Evolutionary conservation across 495 filamentous ascomycete species (phyloP).

Genomic region (Podospora sp.): DNA sequence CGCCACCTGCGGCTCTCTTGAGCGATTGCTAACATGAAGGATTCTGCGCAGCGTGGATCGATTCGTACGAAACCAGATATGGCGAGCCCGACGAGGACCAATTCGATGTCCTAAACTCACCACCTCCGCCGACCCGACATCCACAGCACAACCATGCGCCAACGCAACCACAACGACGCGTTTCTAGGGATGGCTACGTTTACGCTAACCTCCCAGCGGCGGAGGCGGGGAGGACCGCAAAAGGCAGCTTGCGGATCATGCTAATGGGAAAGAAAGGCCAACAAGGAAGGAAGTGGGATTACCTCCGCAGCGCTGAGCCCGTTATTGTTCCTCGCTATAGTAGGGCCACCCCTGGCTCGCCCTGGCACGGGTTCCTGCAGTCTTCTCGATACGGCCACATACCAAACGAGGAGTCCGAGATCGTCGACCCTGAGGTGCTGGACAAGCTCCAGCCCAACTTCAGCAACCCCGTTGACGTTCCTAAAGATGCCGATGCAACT

Average conservation of each 20-base stretch:
- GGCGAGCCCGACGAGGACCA: slow-evolving; percentile 41
- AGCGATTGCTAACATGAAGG: slow-evolving; percentile 24
- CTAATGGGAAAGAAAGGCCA: slow-evolving; percentile 40
- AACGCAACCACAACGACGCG: slow-evolving; percentile 44
- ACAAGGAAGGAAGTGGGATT: slow-evolving; percentile 59
- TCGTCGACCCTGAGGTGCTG: slow-evolving; percentile 47
- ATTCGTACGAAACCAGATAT: slow-evolving; percentile 49
- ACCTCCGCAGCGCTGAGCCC: slow-evolving; percentile 56
- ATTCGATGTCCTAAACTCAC: slow-evolving; percentile 28
- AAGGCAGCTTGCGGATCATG: slow-evolving; percentile 30
- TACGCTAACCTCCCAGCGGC: slow-evolving; percentile 40
- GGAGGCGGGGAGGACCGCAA: slow-evolving; percentile 29
- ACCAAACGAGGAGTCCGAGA: slow-evolving; percentile 46
- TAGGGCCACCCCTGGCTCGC: slow-evolving; percentile 41
- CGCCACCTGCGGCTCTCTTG: neutral
- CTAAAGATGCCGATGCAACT: slow-evolving; percentile 21
- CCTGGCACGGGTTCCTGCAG: slow-evolving; percentile 52
- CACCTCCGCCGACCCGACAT: slow-evolving; percentile 55
- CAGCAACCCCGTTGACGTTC: slow-evolving; percentile 38
- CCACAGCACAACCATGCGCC: slow-evolving; percentile 65
- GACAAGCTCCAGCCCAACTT: slow-evolving; percentile 54
- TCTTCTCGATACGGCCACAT: slow-evolving; percentile 55
- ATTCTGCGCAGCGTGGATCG: slow-evolving; percentile 54
- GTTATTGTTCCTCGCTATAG: slow-evolving; percentile 55
- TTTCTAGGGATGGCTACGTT: slow-evolving; percentile 58